A percentile compares a stretch with the other conserved stretches of the same genome.
These are phyloP conservation scores for Aspergillus pseudoviridinutans DNA, from an alignment of 2,329 filamentous ascomycete genomes.

Conservation along the genomic window DNA sequence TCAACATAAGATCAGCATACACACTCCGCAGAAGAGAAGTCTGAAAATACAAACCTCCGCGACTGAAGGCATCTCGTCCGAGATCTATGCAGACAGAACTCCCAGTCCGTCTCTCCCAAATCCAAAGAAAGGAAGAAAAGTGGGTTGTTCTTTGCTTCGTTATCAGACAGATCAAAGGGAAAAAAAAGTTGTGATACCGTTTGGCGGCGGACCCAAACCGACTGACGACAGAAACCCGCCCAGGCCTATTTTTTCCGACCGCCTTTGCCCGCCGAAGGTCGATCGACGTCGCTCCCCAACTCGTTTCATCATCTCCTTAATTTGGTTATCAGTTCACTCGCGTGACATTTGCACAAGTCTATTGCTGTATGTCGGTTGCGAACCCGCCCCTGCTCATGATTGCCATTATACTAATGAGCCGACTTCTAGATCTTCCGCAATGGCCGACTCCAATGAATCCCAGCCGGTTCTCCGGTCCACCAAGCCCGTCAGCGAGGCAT, in stretches of 20 bases:
- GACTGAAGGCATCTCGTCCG: constrained; percentile 32
- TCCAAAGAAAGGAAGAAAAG: neutral
- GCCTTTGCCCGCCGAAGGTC: constrained; percentile 32
- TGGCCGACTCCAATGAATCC: constrained; percentile 55
- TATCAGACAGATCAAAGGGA: constrained; percentile 14
- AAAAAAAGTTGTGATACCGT: constrained; percentile 15
- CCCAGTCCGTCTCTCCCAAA: neutral
- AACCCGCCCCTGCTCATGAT: neutral
- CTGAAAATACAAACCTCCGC: constrained; percentile 30
- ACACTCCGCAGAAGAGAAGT: neutral
- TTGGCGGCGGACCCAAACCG: neutral
- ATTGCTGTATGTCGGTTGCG: constrained; percentile 14
- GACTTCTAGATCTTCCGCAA: constrained; percentile 34
- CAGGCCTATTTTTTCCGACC: constrained; percentile 36
- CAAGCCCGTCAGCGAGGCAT: constrained; percentile 89
- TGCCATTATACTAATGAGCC: constrained; percentile 12
- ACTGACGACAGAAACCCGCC: constrained; percentile 5
- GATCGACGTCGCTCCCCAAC: constrained; percentile 14
- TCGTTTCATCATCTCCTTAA: constrained; percentile 11
- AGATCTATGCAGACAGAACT: constrained; percentile 7
- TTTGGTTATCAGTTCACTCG: constrained; percentile 9
- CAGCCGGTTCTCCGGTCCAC: constrained; percentile 63
- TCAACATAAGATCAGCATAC: constrained; percentile 4
- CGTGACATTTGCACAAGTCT: neutral
- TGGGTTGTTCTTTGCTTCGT: neutral